Evolutionary conservation across 1,284 basidiomycete species (phyloP).

Genomic region (Clitocybe nebularis): DNA sequence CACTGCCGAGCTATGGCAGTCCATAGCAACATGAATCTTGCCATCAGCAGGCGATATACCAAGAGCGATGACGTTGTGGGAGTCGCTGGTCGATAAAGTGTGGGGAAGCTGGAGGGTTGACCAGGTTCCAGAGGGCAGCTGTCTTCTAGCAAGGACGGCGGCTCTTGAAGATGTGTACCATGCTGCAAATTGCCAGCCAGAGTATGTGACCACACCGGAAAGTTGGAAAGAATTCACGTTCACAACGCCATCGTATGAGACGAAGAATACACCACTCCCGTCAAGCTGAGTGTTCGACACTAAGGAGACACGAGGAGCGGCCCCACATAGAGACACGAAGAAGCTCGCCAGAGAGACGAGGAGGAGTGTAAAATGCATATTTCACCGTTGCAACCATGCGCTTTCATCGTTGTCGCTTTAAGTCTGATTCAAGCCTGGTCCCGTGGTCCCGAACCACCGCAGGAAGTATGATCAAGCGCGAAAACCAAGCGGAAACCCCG

Average conservation of each 20-base stretch:
- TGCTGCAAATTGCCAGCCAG: conserved; percentile 34
- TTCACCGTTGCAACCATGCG: background rate
- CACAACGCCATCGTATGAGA: conserved; percentile 40
- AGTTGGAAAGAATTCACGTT: conserved; percentile 42
- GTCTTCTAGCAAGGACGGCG: conserved; percentile 33
- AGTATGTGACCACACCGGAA: conserved; percentile 33
- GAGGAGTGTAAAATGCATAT: conserved; percentile 10
- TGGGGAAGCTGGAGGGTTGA: conserved; percentile 35
- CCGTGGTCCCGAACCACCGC: conserved; percentile 1
- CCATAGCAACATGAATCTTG: conserved; percentile 39
- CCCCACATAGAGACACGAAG: conserved; percentile 16
- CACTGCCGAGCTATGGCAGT: conserved; percentile 36
- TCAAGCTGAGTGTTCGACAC: conserved; percentile 35
- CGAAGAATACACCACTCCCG: conserved; percentile 34
- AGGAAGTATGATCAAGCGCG: conserved; percentile 1
- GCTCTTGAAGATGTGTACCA: conserved; percentile 38
- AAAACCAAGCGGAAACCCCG: conserved; percentile 8
- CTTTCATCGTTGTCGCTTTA: background rate
- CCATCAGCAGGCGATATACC: conserved; percentile 40
- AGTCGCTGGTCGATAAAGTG: conserved; percentile 33
- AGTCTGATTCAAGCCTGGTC: background rate
- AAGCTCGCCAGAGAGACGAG: conserved; percentile 13
- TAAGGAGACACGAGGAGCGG: conserved; percentile 35
- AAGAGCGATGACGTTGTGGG: conserved; percentile 38
- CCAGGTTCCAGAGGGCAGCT: conserved; percentile 36